A percentile compares a stretch with the other conserved stretches of the same genome.
These are phyloP conservation scores for Scheffersomyces cryptocercus DNA, from an alignment of 1,139 yeast genomes.

Conservation along the genomic window DNA sequence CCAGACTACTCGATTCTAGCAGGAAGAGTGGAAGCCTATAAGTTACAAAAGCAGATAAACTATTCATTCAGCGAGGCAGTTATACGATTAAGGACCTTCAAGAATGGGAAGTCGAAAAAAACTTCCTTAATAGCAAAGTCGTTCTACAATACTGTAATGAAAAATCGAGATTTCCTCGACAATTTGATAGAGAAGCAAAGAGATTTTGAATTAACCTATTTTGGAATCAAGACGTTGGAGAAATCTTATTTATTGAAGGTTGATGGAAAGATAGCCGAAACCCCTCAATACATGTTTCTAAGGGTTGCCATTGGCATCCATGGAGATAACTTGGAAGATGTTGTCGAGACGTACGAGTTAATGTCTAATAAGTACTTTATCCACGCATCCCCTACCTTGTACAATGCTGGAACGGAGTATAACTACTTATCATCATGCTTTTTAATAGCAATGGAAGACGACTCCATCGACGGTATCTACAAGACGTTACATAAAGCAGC, in stretches of 20 bases:
- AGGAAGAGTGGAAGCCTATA: constrained; percentile 42
- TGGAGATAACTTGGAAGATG: constrained; percentile 37
- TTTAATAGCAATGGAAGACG: constrained; percentile 57
- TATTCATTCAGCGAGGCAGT: constrained; percentile 37
- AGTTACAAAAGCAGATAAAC: constrained; percentile 30
- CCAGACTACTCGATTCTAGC: constrained; percentile 51
- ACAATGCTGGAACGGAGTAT: constrained; percentile 53
- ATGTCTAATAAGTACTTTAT: constrained; percentile 55
- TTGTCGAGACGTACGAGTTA: constrained; percentile 48
- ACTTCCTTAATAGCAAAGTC: constrained; percentile 20
- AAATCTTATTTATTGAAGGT: constrained; percentile 45
- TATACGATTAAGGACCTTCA: constrained; percentile 16
- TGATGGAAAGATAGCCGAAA: constrained; percentile 40
- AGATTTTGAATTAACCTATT: constrained; percentile 47
- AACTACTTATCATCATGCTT: constrained; percentile 56
- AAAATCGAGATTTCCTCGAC: constrained; percentile 36
- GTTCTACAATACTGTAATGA: constrained; percentile 30
- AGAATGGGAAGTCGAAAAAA: constrained; percentile 10
- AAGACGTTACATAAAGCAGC: constrained; percentile 57
- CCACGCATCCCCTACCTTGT: constrained; percentile 58
- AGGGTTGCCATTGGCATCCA: constrained; percentile 58
- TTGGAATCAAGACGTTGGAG: constrained; percentile 55
- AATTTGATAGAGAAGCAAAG: constrained; percentile 34
- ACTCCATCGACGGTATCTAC: constrained; percentile 60
- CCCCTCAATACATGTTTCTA: constrained; percentile 53